Evolutionary conservation across 441 rosid genomes (phyloP), one percentile per base, ranked within the genome.

Genomic region (Populus hybrid): DNA sequence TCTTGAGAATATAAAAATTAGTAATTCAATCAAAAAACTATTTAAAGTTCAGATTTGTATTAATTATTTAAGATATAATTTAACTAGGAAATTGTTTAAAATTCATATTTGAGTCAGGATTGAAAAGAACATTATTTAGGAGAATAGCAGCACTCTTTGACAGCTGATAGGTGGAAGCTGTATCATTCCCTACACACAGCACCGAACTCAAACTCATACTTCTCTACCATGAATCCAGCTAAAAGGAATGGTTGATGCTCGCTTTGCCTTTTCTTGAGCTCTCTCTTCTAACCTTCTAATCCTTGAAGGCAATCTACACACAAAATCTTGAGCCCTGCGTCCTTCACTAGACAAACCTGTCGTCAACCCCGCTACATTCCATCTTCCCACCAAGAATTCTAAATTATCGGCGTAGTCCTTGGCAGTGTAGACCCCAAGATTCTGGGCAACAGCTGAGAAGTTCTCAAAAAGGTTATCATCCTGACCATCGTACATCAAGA

Each of bases 391-490:
- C 81, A 94, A 84, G 78, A 87, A 90, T 86, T 94, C 97, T 65
- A 93, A 78, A 76, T 92, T 94, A 74, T 92, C 98, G 1, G 94
- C 93, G 8, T 94, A 94, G 84, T 94, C 98, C 78, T 79, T 88
- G 18, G 94, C 91, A 0, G 96, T 93, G 82, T 94, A 94, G 12
- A 94, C 92, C 18, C 92, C 95, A 0, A 94, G 88, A 23, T 97
- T 88, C 81, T 92, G 97, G 24, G 97, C 98, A 67, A 93, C 95
- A 0, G 91, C 81, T 2, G 98, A 90, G 81, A 85, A 94, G 81
- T 93, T 84, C 2, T 93, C 90, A 18, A 94, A 93, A 69, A 94
- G 93, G 70, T 82, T 83, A 70, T 84, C 82, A 4, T 94, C 92
- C 5, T 77, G 81, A 8, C 98, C 98, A 74, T 94, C 98, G 2